Percentiles rank a stretch among this genome's conserved stretches.
phyloP scores from a whole-genome alignment of 2,329 filamentous ascomycete genomes.

The Pseudogymnoascus destructans region DNA sequence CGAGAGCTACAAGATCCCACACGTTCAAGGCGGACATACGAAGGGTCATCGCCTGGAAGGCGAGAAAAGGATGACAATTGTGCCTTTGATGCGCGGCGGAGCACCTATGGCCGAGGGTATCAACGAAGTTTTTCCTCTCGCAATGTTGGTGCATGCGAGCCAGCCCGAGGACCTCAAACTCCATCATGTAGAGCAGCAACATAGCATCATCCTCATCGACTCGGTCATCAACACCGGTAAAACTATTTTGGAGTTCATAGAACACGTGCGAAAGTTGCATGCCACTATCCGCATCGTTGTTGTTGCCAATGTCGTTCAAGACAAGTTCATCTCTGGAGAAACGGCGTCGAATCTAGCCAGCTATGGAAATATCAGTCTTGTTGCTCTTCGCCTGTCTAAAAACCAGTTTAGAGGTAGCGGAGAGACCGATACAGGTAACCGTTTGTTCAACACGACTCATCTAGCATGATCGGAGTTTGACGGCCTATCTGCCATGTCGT shows the following conservation, averaged over 20 bases:
- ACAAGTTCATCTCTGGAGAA: not conserved
- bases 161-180: conserved; percentile 30
- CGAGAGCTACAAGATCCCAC: conserved; percentile 34
- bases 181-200: conserved; percentile 29
- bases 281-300: conserved; percentile 36
- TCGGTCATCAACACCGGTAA: conserved; percentile 47
- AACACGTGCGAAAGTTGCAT: conserved; percentile 32
- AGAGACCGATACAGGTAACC: conserved; percentile 44
- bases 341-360: conserved; percentile 14
- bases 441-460: conserved; percentile 45
- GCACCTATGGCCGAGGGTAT: conserved; percentile 49
- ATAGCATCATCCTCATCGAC: conserved; percentile 42
- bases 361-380: conserved; percentile 28
- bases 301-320: conserved; percentile 22
- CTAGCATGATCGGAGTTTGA: conserved; percentile 23
- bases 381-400: conserved; percentile 41
- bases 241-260: conserved; percentile 35
- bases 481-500: not conserved
- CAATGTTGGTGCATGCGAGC: conserved; percentile 38
- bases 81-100: conserved; percentile 50
- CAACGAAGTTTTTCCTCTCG: conserved; percentile 37
- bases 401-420: conserved; percentile 42
- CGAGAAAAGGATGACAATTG: conserved; percentile 39
- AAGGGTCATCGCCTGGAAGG: conserved; percentile 34
- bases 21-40: conserved; percentile 37